These are phyloP conservation scores for Suhomyces kilbournensis DNA, from an alignment of 805 yeast genomes.

Conservation along the genomic window DNA sequence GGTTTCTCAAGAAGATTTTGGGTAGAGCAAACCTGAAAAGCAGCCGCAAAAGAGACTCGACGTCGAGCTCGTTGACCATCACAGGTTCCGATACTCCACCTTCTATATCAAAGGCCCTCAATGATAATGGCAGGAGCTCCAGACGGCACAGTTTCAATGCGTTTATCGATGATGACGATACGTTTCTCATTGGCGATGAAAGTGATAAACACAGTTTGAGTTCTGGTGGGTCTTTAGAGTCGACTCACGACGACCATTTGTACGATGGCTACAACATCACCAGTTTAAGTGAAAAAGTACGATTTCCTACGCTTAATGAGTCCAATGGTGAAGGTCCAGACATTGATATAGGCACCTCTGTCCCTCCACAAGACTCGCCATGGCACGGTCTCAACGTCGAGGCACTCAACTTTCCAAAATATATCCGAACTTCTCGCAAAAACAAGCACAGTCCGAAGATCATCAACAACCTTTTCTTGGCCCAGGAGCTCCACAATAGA, in stretches of 20 bases:
- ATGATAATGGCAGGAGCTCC: background rate
- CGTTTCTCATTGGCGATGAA: constrained; percentile 23
- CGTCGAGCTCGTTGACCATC: background rate
- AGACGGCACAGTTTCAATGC: background rate
- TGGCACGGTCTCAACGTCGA: constrained; percentile 38
- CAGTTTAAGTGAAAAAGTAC: background rate
- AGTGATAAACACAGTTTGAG: background rate
- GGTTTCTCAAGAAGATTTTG: constrained; percentile 13
- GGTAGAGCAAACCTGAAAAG: constrained; percentile 4
- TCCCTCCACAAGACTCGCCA: constrained; percentile 11
- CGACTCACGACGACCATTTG: background rate
- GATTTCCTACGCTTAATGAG: background rate
- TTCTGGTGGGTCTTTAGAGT: background rate
- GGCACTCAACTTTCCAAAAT: constrained; percentile 51
- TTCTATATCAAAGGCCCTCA: background rate
- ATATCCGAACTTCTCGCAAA: constrained; percentile 48
- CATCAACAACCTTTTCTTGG: constrained; percentile 54
- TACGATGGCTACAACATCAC: background rate
- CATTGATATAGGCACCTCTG: background rate
- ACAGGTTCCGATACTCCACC: background rate
- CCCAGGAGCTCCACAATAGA: constrained; percentile 53
- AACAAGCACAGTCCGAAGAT: constrained; percentile 45
- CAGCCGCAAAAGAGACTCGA: background rate
- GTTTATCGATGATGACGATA: constrained; percentile 21
- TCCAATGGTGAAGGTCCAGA: background rate